Evolutionary conservation across 179 eudicot species (phyloP), one percentile per base, ranked within the genome.

Genomic region (Spinacia oleracea): DNA sequence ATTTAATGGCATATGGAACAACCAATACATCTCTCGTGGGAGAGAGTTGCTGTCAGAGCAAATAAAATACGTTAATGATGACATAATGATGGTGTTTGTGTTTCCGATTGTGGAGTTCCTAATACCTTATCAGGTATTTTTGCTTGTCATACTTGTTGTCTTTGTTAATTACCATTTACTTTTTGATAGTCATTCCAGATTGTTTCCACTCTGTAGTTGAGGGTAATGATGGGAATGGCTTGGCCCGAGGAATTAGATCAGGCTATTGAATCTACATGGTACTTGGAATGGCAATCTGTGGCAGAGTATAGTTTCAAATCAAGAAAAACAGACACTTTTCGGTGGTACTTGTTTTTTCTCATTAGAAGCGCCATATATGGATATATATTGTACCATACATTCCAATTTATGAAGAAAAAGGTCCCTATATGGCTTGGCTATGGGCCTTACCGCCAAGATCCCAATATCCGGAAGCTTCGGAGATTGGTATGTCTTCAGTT

Each of bases 201-300:
- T 63, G 73, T 38, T 72, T 78, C 69, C 73, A 46, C 29, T 85
- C 60, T 75, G 59, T 84, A 93, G 97, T 80, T 87, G 76, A 87
- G 90, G 84, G 87, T 88, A 70, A 81, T 62, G 70, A 79, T 89
- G 83, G 96, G 96, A 45, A 90, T 89, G 94, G 93, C 93, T 16
- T 90, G 91, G 93, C 97, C 94, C 20, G 94, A 90, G 85, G 89
- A 86, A 74, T 76, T 81, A 12, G 89, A 89, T 79, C 85, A 81
- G 81, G 65, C 86, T 70, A 83, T 79, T 46, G 93, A 87, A 81
- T 88, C 92, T 74, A 86, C 93, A 38, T 92, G 97, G 95, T 92
- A 91, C 80, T 81, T 90, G 86, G 85, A 85, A 76, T 92, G 97
- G 98, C 97, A 91, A 81, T 86, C 97, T 70, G 91, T 86, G 83